Evolutionary conservation across 805 yeast species (phyloP).

Genomic region (Ogataea allantospora): DNA sequence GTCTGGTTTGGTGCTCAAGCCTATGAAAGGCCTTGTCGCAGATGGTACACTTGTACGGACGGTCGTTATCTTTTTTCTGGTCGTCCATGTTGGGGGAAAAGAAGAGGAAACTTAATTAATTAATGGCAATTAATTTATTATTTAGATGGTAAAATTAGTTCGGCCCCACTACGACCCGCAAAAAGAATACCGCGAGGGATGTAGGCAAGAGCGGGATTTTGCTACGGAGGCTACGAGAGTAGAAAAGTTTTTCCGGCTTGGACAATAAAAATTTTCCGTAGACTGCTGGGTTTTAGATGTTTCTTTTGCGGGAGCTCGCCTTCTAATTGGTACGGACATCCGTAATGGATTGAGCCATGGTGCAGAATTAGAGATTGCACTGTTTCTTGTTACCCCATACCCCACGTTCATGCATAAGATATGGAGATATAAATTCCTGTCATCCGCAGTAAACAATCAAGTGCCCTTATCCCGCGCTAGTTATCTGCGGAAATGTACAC

Average conservation of each 20-base stretch:
- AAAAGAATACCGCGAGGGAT: slow-evolving; percentile 3
- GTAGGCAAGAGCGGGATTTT: neutral
- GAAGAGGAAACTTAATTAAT: slow-evolving; percentile 3
- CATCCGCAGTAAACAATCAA: too few species aligned
- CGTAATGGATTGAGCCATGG: neutral
- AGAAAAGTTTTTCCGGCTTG: slow-evolving; percentile 19
- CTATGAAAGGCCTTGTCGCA: slow-evolving; percentile 87
- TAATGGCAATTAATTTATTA: neutral
- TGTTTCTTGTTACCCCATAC: slow-evolving; percentile 10
- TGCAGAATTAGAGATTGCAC: neutral
- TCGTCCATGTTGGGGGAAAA: slow-evolving; percentile 8
- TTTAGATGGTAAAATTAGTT: slow-evolving; percentile 1
- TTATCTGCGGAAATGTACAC: too few species aligned
- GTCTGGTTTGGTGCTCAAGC: slow-evolving; percentile 88
- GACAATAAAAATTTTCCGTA: slow-evolving; percentile 14
- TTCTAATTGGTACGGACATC: slow-evolving; percentile 1
- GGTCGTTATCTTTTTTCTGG: slow-evolving; percentile 13
- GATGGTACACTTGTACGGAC: slow-evolving; percentile 83
- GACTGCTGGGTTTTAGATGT: slow-evolving; percentile 1
- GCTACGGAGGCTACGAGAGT: neutral
- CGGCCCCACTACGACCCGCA: slow-evolving; percentile 10
- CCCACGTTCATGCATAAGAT: slow-evolving; percentile 9
- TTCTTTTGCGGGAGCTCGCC: slow-evolving; percentile 5
- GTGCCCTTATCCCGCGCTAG: too few species aligned
- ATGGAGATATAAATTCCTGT: neutral